phyloP scores from a whole-genome alignment of 495 filamentous ascomycete genomes.

The Xylaria flabelliformis region DNA sequence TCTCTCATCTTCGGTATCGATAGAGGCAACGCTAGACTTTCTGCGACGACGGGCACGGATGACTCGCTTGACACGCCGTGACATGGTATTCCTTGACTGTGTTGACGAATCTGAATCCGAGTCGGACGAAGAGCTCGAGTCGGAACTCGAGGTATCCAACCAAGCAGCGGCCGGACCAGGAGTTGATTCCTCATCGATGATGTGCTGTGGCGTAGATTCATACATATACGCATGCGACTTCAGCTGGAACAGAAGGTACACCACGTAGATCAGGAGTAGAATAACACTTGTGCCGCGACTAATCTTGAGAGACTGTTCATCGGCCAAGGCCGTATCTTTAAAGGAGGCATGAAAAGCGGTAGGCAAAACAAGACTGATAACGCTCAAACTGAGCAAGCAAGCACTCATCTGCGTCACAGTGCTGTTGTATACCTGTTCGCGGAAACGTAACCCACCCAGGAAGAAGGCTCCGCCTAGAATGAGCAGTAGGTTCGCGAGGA shows the following conservation, averaged over 20 bases:
- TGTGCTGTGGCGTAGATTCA: conserved; percentile 84
- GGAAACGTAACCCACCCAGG: conserved; percentile 83
- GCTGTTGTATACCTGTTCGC: conserved; percentile 93
- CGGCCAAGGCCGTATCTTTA: conserved; percentile 64
- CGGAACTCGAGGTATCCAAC: conserved; percentile 74
- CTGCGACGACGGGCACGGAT: conserved; percentile 71
- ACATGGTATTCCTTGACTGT: conserved; percentile 71
- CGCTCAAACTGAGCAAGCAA: conserved; percentile 85
- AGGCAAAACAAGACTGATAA: conserved; percentile 73
- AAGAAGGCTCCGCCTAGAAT: conserved; percentile 93
- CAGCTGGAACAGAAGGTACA: conserved; percentile 90
- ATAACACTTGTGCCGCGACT: conserved; percentile 92
- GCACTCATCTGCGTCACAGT: conserved; percentile 96
- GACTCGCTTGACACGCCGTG: conserved; percentile 73
- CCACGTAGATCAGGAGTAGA: conserved; percentile 78
- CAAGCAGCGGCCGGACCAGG: conserved; percentile 84
- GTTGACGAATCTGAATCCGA: conserved; percentile 72
- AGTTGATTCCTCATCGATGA: conserved; percentile 86
- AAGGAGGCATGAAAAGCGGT: conserved; percentile 94
- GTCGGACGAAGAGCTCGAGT: conserved; percentile 62
- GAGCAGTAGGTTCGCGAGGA: conserved; percentile 83
- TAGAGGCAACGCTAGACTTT: conserved; percentile 75
- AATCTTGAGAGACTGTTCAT: conserved; percentile 75
- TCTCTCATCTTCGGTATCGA: conserved; percentile 55
- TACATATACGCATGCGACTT: conserved; percentile 93